Conservation (phyloP, 768 basidiomycete genomes). For the Mycena venus region DNA sequence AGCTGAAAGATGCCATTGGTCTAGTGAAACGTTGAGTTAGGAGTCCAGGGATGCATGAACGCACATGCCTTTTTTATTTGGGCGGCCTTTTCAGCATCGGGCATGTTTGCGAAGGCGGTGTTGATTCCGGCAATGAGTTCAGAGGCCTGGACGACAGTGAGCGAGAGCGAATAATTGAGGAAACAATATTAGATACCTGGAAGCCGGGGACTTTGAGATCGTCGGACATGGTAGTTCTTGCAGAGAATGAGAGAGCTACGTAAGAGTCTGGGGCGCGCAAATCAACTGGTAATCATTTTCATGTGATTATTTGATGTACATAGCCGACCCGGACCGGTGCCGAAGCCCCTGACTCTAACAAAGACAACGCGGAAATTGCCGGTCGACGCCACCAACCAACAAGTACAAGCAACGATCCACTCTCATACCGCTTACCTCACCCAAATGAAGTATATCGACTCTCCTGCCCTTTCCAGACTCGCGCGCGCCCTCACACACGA, state of each 20-base stretch:
- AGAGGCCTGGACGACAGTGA: slow-evolving; percentile 66
- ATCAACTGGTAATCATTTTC: neutral
- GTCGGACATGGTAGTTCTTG: slow-evolving; percentile 64
- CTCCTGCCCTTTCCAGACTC: slow-evolving; percentile 82
- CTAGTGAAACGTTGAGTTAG: slow-evolving; percentile 51
- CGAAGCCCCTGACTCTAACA: neutral
- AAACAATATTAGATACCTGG: slow-evolving; percentile 61
- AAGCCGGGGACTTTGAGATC: slow-evolving; percentile 82
- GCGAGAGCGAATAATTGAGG: too few species aligned
- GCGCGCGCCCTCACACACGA: slow-evolving; percentile 62
- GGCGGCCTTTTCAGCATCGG: slow-evolving; percentile 72
- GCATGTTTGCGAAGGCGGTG: slow-evolving; percentile 64
- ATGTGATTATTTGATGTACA: neutral
- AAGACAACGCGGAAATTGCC: too few species aligned
- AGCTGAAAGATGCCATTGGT: slow-evolving; percentile 92
- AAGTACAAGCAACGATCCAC: neutral
- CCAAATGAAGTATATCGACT: slow-evolving; percentile 88
- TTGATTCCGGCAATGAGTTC: slow-evolving; percentile 70
- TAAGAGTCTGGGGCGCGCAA: neutral
- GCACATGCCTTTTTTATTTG: slow-evolving; percentile 80
- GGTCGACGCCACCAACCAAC: neutral
- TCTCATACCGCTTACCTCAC: neutral
- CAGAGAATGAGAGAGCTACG: neutral
- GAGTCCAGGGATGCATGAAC: too few species aligned
- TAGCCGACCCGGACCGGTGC: neutral